Evolutionary conservation across 345 rosid species (phyloP).

Genomic region (Sisymbrium irio): DNA sequence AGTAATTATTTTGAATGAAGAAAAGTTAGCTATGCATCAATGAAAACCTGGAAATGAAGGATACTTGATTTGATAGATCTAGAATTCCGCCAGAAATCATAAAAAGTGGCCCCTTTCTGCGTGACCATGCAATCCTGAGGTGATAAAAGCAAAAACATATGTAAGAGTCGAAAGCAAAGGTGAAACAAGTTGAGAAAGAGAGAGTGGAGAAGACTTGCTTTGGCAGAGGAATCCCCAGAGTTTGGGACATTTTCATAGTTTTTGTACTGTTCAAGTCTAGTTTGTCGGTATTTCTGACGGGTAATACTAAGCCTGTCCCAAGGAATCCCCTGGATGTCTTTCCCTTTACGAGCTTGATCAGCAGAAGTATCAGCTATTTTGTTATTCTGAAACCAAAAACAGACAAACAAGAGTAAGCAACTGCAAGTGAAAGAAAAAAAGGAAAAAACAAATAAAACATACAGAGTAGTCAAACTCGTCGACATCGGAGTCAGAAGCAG

Average conservation of each 20-base stretch:
- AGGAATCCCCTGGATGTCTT: slow-evolving; percentile 85
- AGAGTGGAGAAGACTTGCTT: slow-evolving; percentile 37
- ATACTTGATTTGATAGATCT: slow-evolving; percentile 75
- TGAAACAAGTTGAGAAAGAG: neutral
- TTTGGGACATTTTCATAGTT: slow-evolving; percentile 73
- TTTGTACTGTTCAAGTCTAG: slow-evolving; percentile 79
- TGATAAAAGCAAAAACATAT: neutral
- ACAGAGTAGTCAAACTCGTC: slow-evolving; percentile 64
- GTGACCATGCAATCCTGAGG: slow-evolving; percentile 57
- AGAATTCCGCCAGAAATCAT: slow-evolving; percentile 64
- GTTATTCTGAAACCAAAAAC: slow-evolving; percentile 34
- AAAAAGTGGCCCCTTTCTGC: slow-evolving; percentile 48
- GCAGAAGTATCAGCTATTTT: slow-evolving; percentile 68
- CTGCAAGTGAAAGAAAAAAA: neutral
- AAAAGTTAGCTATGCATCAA: neutral
- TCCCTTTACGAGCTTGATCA: slow-evolving; percentile 72
- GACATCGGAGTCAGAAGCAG: slow-evolving; percentile 60
- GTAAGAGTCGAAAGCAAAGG: neutral
- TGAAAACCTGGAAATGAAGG: slow-evolving; percentile 68
- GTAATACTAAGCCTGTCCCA: slow-evolving; percentile 81
- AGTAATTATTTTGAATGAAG: neutral
- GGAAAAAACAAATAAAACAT: neutral
- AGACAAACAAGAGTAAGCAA: neutral
- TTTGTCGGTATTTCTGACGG: slow-evolving; percentile 67
- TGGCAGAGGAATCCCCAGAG: slow-evolving; percentile 60